These are phyloP conservation scores for Monosporascus sp. DNA, from an alignment of 2,329 filamentous ascomycete genomes.

Conservation along the genomic window DNA sequence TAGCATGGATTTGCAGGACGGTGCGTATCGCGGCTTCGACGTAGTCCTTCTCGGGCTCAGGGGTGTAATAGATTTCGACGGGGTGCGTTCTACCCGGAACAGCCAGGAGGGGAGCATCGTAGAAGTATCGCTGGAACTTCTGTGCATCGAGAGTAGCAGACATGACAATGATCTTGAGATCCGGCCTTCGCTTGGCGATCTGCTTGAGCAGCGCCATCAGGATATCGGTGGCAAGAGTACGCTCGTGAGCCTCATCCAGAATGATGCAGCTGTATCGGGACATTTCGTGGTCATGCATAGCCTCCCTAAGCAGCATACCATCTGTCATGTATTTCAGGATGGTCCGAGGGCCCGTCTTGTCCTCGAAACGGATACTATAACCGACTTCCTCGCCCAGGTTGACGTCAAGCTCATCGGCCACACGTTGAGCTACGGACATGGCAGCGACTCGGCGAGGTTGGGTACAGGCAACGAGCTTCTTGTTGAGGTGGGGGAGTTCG, in stretches of 20 bases:
- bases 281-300: slow-evolving; percentile 92
- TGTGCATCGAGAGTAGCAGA: slow-evolving; percentile 95
- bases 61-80: slow-evolving; percentile 98
- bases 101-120: slow-evolving; percentile 84
- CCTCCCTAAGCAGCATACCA: slow-evolving; percentile 94
- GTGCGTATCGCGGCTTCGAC: slow-evolving; percentile 92
- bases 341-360: slow-evolving; percentile 82
- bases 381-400: slow-evolving; percentile 89
- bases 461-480: slow-evolving; percentile 93
- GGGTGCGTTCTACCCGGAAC: slow-evolving; percentile 94
- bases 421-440: slow-evolving; percentile 98
- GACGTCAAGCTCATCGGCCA: slow-evolving; percentile 94
- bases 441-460: slow-evolving; percentile 96
- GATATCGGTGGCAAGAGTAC: slow-evolving; percentile 94
- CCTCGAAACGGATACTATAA: slow-evolving; percentile 98
- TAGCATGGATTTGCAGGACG: slow-evolving; percentile 92
- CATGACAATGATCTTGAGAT: slow-evolving; percentile 98
- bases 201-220: slow-evolving; percentile 95
- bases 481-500: slow-evolving; percentile 79
- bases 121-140: slow-evolving; percentile 98
- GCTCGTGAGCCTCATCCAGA: slow-evolving; percentile 96
- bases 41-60: slow-evolving; percentile 92
- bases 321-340: slow-evolving; percentile 99
- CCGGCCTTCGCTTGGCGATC: slow-evolving; percentile 71
- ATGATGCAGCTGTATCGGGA: slow-evolving; percentile 95